Percentiles rank a stretch among this genome's conserved stretches.
Conservation (phyloP, 225 moss, liverwort and hornwort species). For the Straminergon stramineum region DNA sequence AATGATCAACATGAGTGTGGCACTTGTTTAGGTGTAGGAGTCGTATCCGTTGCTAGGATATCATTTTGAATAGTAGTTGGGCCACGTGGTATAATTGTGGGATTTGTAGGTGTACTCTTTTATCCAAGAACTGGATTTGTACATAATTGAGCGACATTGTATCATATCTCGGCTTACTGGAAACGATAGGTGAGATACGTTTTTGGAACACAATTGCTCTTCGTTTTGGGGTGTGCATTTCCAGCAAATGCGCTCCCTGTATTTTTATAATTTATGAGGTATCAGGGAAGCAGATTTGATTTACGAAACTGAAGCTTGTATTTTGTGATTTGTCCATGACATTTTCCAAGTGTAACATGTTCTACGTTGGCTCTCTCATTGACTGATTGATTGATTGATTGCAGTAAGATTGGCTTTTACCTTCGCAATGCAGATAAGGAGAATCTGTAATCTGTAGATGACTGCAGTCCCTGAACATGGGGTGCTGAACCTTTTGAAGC, state of each 20-base stretch:
- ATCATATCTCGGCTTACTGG: background rate
- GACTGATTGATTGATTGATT: background rate
- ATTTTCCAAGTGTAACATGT: background rate
- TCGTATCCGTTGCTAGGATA: background rate
- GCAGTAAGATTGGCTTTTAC: background rate
- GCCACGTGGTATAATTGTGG: background rate
- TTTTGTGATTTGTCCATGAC: background rate
- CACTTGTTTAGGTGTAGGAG: background rate
- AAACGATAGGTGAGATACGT: slow-evolving; percentile 7
- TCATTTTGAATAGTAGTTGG: background rate
- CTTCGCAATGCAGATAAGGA: background rate
- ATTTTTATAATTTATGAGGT: slow-evolving; percentile 12
- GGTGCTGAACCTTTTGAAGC: background rate
- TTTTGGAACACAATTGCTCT: background rate
- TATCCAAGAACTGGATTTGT: slow-evolving; percentile 16
- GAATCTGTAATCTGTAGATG: background rate
- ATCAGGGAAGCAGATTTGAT: background rate
- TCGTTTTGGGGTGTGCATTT: background rate
- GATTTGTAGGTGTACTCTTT: background rate
- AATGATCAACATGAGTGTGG: background rate
- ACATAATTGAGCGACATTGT: slow-evolving; percentile 24
- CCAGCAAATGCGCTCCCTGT: slow-evolving; percentile 12
- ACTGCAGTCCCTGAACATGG: background rate
- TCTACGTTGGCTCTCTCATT: background rate
- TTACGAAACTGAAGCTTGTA: background rate